These are phyloP conservation scores for Helicocarpus griseus DNA, from an alignment of 2,329 filamentous ascomycete genomes.

Conservation along the genomic window DNA sequence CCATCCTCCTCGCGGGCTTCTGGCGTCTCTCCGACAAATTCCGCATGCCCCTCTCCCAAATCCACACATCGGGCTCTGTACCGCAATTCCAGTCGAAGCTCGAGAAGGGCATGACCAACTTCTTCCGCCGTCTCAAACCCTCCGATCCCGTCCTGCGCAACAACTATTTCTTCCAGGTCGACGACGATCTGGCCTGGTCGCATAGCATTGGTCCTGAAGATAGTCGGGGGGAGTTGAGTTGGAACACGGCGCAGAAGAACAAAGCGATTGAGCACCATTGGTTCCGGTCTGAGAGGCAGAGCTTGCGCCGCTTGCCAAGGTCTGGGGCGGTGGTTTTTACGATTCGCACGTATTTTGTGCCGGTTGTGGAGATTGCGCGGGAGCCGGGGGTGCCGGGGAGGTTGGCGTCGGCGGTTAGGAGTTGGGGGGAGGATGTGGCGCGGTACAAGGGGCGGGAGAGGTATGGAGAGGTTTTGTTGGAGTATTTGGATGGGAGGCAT, in stretches of 20 bases:
- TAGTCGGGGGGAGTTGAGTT: constrained; percentile 50
- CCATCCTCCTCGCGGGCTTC: constrained; percentile 69
- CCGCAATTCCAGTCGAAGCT: constrained; percentile 62
- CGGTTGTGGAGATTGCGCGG: constrained; percentile 55
- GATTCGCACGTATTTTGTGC: constrained; percentile 70
- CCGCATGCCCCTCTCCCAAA: constrained; percentile 67
- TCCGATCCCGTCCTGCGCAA: constrained; percentile 60
- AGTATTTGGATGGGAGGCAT: constrained; percentile 67
- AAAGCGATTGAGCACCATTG: constrained; percentile 62
- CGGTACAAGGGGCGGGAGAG: constrained; percentile 68
- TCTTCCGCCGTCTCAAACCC: constrained; percentile 63
- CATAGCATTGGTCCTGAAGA: constrained; percentile 68
- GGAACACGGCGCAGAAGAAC: constrained; percentile 68
- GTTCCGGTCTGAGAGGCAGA: constrained; percentile 69
- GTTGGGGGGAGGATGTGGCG: constrained; percentile 70
- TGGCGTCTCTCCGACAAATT: constrained; percentile 76
- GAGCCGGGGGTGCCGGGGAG: constrained; percentile 71
- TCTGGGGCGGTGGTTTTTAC: constrained; percentile 59
- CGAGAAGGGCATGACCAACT: constrained; percentile 69
- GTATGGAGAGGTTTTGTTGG: constrained; percentile 63
- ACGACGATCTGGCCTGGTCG: constrained; percentile 67
- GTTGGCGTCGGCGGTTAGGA: constrained; percentile 66
- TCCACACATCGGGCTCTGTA: constrained; percentile 69
- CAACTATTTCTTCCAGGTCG: constrained; percentile 84
- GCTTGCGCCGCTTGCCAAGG: constrained; percentile 51